Base-by-base conservation (phyloP, 2,329 filamentous ascomycete species). In the Epichloe typhina region DNA sequence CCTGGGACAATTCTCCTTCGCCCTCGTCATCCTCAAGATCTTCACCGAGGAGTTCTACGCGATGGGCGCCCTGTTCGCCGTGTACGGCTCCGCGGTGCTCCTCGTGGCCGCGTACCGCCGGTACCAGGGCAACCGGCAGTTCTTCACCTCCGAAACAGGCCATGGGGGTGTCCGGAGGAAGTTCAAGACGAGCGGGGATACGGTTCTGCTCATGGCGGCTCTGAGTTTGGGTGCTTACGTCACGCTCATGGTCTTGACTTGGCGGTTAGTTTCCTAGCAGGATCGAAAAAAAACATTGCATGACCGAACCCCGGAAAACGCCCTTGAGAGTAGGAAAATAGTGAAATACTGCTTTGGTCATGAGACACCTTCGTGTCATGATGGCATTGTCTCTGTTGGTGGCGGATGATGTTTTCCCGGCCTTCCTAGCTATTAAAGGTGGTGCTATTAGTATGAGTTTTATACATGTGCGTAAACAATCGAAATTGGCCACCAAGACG, bases 31-130 rank as follows among this genome's bases (percentile, higher is more conserved):
- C 49, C 59, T 69, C 52, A 95, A 94, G 71, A 94, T 98, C 67
- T 97, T 98, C 72, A 96, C 89, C 8, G 79, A 83, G 49, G 93
- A 97, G 64, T 97, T 98, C 73, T 97, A 97, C 69, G 82, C 85
- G 58, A 95, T 96, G 55, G 93, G 93, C n/a, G 93, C 93, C 6
- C 75, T 98, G 35, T 96, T 96, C 64, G 90, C 93, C 42, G 83
- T 88, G 46, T 97, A 97, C 63, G 93, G 91, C 12, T 82, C 84
- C 3, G 87, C 88, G 6, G 79, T 98, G 46, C 73, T 97, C 62
- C 74, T 87, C 26, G 88, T 94, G 53, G 86, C 88, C 59, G 72
- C 88, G 50, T 94, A 94, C 68, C 79, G 93, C 52, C 82, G 93
- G 50, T 87, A 90, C 63, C 87, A 96, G 68, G 90, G 93, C 52